These are phyloP conservation scores for Esteya vermicola DNA, from an alignment of 2,329 filamentous ascomycete species.

Conservation along the genomic window DNA sequence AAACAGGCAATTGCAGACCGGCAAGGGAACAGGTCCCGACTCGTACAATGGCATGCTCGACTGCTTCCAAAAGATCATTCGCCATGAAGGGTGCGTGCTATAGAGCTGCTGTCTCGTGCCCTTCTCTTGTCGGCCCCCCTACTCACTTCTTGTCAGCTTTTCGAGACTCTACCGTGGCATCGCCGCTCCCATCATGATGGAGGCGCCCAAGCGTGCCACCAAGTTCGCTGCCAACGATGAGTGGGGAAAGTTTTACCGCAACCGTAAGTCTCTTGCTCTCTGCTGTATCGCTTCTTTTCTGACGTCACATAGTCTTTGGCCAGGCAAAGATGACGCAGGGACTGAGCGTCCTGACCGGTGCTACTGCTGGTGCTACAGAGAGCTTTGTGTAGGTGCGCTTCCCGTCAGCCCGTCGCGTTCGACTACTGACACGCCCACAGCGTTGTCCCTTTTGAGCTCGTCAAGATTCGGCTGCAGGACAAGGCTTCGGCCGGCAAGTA, in stretches of 20 bases:
- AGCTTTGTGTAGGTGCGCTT: constrained; percentile 43
- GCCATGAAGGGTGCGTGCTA: constrained; percentile 78
- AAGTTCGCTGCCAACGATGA: constrained; percentile 99
- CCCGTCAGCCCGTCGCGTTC: background rate
- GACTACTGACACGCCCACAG: constrained; percentile 1
- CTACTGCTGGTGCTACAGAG: constrained; percentile 88
- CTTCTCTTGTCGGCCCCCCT: background rate
- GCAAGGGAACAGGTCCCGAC: constrained; percentile 58
- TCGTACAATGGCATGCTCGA: constrained; percentile 95
- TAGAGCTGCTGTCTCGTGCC: background rate
- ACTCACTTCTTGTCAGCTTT: constrained; percentile 36
- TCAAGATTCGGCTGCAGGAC: constrained; percentile 97
- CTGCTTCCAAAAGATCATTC: constrained; percentile 95
- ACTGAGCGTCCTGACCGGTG: constrained; percentile 84
- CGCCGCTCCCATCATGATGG: constrained; percentile 91
- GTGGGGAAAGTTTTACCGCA: constrained; percentile 91
- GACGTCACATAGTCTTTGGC: constrained; percentile 44
- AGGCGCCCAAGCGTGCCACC: constrained; percentile 50
- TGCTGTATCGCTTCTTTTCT: background rate
- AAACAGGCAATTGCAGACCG: constrained; percentile 74
- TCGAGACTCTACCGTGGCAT: constrained; percentile 94
- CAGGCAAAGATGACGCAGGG: constrained; percentile 79
- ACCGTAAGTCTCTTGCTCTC: constrained; percentile 17
- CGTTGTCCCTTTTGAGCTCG: constrained; percentile 92
- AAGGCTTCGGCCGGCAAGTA: constrained; percentile 80